These are phyloP conservation scores for Sedum album DNA, from an alignment of 164 flowering plant genomes.

Conservation along the genomic window DNA sequence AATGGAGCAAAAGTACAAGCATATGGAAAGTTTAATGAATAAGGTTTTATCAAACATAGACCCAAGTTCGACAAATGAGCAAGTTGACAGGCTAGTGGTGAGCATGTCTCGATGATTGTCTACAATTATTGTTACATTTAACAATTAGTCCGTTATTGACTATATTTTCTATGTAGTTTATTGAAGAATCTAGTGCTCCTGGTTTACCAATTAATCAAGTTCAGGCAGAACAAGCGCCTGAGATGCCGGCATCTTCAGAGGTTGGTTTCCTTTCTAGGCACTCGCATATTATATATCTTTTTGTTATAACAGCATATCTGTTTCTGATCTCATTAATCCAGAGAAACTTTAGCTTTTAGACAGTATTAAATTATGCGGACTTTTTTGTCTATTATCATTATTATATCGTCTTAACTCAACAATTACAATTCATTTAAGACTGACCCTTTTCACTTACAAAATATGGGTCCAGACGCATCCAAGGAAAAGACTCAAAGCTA, in stretches of 20 bases:
- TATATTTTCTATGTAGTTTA: background rate
- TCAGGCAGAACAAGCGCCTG: background rate
- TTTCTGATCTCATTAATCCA: too few species aligned
- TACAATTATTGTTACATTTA: background rate
- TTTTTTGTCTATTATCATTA: background rate
- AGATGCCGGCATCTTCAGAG: background rate
- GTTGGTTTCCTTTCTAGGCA: background rate
- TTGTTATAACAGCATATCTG: background rate
- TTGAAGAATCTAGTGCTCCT: background rate
- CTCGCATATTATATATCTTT: background rate
- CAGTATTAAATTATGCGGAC: background rate
- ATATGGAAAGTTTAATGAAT: slow-evolving; percentile 12
- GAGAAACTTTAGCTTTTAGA: background rate
- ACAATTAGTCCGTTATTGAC: background rate
- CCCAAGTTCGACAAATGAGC: slow-evolving; percentile 2
- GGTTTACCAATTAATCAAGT: background rate
- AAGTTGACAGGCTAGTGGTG: background rate
- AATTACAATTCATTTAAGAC: background rate
- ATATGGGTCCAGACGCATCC: background rate
- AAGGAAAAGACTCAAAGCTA: slow-evolving; percentile 2
- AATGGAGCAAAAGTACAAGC: slow-evolving; percentile 14
- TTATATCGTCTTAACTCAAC: background rate
- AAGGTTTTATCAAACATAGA: slow-evolving; percentile 11
- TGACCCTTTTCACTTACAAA: background rate
- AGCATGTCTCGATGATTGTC: background rate